Evolutionary conservation across 352 stramenopile genomes (phyloP).

Genomic region (Pythium chondricola): DNA sequence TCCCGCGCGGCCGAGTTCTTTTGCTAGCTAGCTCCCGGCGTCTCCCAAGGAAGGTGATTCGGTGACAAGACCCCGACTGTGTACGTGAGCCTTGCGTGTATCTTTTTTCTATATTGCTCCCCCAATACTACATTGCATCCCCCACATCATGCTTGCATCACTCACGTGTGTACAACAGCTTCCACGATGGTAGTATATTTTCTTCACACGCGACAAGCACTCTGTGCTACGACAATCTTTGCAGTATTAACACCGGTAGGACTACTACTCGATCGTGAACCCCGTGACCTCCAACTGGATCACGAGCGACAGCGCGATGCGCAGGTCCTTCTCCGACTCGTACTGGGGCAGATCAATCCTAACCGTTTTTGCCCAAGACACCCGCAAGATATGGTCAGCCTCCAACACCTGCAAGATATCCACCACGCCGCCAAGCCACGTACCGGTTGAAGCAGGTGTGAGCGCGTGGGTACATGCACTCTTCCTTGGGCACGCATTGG

Average conservation of each 20-base stretch:
- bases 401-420: no score
- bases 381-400: no score
- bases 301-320: constrained; percentile 72
- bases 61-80: constrained; percentile 14
- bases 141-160: not conserved
- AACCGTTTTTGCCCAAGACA: no score
- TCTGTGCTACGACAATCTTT: no score
- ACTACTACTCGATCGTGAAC: constrained; percentile 75
- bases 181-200: not conserved
- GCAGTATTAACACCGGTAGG: no score
- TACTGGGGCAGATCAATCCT: constrained; percentile 79
- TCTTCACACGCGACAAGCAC: no score
- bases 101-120: constrained; percentile 18
- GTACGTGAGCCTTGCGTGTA: constrained; percentile 12
- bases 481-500: constrained; percentile 73
- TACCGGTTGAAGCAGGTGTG: constrained; percentile 87
- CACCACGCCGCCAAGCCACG: constrained; percentile 1
- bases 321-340: constrained; percentile 66
- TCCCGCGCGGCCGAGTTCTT: constrained; percentile 4
- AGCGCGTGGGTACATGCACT: constrained; percentile 76
- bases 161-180: not conserved
- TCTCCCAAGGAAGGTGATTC: constrained; percentile 20
- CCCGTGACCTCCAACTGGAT: constrained; percentile 86
- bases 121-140: no score
- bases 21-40: constrained; percentile 6